phyloP scores from a whole-genome alignment of 2,329 filamentous ascomycete genomes.

The Penicillium vulpinum region DNA sequence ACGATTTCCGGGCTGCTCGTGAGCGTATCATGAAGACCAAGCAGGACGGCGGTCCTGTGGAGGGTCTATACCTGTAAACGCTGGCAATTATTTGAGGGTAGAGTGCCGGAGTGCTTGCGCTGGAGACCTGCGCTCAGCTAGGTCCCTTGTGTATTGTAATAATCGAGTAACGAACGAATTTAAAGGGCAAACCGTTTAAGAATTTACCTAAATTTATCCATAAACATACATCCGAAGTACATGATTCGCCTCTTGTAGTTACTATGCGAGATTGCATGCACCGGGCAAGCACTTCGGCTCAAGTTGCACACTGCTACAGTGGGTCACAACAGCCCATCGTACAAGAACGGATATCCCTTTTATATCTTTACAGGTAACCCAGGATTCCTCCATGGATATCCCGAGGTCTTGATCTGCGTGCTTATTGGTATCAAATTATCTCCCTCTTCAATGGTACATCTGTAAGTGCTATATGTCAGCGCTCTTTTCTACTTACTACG shows the following conservation, averaged over 20 bases:
- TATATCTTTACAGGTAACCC: too few species aligned
- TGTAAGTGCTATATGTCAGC: too few species aligned
- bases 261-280: neutral
- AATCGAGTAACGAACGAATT: slow-evolving; percentile 17
- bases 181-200: neutral
- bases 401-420: too few species aligned
- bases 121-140: slow-evolving; percentile 8
- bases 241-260: neutral
- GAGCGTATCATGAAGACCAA: slow-evolving; percentile 98
- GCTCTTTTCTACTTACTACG: too few species aligned
- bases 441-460: too few species aligned
- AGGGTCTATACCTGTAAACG: slow-evolving; percentile 92
- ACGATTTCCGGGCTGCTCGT: slow-evolving; percentile 88
- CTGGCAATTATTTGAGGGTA: slow-evolving; percentile 10
- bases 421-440: too few species aligned
- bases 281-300: neutral
- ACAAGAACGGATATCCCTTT: too few species aligned
- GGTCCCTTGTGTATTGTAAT: slow-evolving; percentile 29
- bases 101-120: slow-evolving; percentile 2
- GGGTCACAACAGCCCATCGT: too few species aligned
- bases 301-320: too few species aligned
- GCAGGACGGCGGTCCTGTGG: slow-evolving; percentile 88
- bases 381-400: too few species aligned
- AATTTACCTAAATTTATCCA: neutral
- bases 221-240: neutral